Conservation (phyloP, 2,329 filamentous ascomycete species). For the Cercospora beticola region DNA sequence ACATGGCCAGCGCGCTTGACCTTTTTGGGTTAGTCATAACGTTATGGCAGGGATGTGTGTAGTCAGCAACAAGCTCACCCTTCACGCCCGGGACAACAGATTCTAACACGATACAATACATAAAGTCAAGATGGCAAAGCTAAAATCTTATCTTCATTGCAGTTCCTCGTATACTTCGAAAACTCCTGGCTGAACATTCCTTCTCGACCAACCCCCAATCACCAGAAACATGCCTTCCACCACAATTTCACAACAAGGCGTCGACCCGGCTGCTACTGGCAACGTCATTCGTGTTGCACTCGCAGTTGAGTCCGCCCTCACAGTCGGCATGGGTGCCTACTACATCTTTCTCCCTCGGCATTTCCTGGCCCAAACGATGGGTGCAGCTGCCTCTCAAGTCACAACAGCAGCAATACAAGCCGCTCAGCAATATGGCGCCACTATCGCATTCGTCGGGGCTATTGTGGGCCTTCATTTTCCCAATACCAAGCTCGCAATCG, state of each 20-base stretch:
- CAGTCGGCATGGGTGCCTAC: neutral
- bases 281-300: neutral
- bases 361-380: neutral
- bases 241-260: neutral
- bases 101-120: neutral
- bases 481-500: neutral
- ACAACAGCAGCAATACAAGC: neutral
- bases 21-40: neutral
- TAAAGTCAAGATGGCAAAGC: neutral
- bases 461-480: neutral
- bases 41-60: neutral
- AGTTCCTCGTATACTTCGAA: neutral
- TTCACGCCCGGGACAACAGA: neutral
- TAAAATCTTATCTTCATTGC: neutral
- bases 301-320: neutral
- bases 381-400: neutral
- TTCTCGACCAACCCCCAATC: neutral
- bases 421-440: neutral
- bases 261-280: neutral
- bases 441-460: neutral
- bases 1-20: neutral
- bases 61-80: neutral
- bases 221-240: neutral
- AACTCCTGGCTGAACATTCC: neutral
- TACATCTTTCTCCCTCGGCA: neutral